These are phyloP conservation scores for Thraustochytrium sp. DNA, from an alignment of 352 stramenopile species.

Conservation along the genomic window DNA sequence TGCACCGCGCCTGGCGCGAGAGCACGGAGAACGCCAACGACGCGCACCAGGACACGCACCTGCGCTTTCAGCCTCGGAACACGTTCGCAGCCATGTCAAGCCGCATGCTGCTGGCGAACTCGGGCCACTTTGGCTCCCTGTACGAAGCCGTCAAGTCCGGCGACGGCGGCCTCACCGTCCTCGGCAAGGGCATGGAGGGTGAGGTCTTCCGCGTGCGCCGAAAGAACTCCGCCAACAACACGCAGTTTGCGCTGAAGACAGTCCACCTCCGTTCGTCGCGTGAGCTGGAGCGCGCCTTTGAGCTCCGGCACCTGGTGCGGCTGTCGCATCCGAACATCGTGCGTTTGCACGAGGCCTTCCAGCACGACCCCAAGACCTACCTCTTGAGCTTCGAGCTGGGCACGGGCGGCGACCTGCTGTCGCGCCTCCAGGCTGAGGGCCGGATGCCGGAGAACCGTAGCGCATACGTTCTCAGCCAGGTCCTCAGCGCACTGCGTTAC, in stretches of 20 bases:
- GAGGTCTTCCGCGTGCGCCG: conserved; percentile 19
- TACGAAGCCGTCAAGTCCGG: conserved; percentile 5
- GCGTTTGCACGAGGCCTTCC: conserved; percentile 17
- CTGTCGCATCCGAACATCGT: conserved; percentile 38
- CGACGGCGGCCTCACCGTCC: neutral
- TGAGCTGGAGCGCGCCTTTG: neutral
- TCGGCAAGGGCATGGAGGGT: conserved; percentile 41
- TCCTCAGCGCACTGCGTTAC: conserved; percentile 52
- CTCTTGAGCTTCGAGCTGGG: conserved; percentile 35
- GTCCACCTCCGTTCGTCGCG: neutral
- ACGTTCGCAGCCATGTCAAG: neutral
- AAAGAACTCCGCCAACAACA: neutral
- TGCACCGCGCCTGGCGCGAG: neutral
- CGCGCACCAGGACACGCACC: neutral
- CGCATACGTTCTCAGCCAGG: conserved; percentile 32
- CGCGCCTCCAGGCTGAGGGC: neutral
- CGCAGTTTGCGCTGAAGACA: conserved; percentile 42
- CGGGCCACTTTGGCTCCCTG: neutral
- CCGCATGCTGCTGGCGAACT: conserved; percentile 2
- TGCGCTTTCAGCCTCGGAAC: neutral
- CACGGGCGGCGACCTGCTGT: conserved; percentile 20
- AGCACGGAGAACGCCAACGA: neutral
- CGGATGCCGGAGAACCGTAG: neutral
- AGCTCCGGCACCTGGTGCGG: conserved; percentile 2
- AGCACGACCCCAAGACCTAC: conserved; percentile 1